A percentile compares a stretch with the other conserved stretches of the same genome.
Evolutionary conservation across 345 rosid species (phyloP).

Genomic region (Raphanus raphanistrum): DNA sequence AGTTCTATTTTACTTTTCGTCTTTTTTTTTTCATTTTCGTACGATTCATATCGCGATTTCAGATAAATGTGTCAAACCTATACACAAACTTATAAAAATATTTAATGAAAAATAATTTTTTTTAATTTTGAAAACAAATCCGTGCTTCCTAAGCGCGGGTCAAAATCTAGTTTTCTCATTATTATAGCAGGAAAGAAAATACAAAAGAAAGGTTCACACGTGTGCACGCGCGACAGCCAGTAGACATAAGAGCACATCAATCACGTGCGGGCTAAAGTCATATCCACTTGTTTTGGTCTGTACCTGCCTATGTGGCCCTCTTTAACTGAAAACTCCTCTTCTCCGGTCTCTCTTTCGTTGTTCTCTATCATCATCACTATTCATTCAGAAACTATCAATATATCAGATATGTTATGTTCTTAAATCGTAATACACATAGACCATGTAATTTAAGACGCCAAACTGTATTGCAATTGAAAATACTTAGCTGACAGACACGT

Average conservation of each 20-base stretch:
- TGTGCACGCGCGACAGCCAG: slow-evolving; percentile 38
- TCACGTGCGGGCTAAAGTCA: slow-evolving; percentile 39
- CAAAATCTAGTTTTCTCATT: too few relatives aligned
- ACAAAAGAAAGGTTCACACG: slow-evolving; percentile 32
- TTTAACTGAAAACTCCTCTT: background rate
- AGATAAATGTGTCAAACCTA: too few relatives aligned
- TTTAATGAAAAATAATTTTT: too few relatives aligned
- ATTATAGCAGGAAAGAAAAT: background rate
- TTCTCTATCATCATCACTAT: too few relatives aligned
- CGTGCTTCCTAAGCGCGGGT: too few relatives aligned
- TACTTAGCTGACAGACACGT: background rate
- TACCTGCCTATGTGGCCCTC: slow-evolving; percentile 8
- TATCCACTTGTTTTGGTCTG: slow-evolving; percentile 34
- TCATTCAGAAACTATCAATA: slow-evolving; percentile 2
- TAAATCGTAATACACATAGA: background rate
- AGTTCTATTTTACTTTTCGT: too few relatives aligned
- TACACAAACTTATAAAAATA: too few relatives aligned
- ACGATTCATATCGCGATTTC: too few relatives aligned
- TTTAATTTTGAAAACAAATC: too few relatives aligned
- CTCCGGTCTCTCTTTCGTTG: background rate
- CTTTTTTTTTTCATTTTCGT: too few relatives aligned
- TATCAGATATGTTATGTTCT: slow-evolving; percentile 16
- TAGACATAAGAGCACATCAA: slow-evolving; percentile 28
- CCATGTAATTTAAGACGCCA: background rate
- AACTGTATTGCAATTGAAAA: background rate